These are phyloP conservation scores for Elaeis guineensis DNA, from an alignment of 176 grass and related monocot species.

Conservation along the genomic window DNA sequence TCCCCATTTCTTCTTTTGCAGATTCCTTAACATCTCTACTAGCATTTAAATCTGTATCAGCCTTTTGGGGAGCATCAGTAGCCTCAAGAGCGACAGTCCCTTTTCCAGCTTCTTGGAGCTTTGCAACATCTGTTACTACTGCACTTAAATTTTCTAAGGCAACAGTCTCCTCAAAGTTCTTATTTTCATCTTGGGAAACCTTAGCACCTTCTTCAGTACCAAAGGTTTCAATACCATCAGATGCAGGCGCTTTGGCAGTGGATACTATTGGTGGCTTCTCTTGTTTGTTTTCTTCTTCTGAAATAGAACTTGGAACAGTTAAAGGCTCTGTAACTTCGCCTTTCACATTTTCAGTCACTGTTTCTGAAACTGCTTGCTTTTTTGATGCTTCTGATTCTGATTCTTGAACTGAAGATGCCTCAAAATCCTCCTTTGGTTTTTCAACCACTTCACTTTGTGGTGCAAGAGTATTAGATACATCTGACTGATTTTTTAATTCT, in stretches of 20 bases:
- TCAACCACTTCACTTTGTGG: neutral
- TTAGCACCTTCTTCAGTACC: neutral
- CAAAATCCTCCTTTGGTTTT: conserved; percentile 1
- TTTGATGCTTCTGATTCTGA: conserved; percentile 10
- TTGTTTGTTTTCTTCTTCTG: neutral
- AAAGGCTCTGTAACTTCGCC: too few species aligned
- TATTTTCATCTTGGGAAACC: neutral
- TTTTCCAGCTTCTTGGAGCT: too few species aligned
- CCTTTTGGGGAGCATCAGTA: neutral
- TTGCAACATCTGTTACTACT: too few species aligned
- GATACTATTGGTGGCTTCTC: neutral
- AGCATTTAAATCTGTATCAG: too few species aligned
- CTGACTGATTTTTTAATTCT: neutral
- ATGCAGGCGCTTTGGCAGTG: neutral
- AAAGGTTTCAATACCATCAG: neutral
- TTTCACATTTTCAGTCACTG: too few species aligned
- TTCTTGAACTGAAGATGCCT: conserved; percentile 10
- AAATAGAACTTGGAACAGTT: neutral
- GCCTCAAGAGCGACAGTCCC: too few species aligned
- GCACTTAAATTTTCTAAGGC: too few species aligned
- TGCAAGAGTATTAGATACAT: neutral
- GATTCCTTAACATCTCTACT: too few species aligned
- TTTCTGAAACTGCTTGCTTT: conserved; percentile 2
- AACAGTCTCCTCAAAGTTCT: neutral
- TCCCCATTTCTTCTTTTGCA: neutral